Conservation (phyloP, 805 yeast genomes). For the Sugiyamaella americana region DNA sequence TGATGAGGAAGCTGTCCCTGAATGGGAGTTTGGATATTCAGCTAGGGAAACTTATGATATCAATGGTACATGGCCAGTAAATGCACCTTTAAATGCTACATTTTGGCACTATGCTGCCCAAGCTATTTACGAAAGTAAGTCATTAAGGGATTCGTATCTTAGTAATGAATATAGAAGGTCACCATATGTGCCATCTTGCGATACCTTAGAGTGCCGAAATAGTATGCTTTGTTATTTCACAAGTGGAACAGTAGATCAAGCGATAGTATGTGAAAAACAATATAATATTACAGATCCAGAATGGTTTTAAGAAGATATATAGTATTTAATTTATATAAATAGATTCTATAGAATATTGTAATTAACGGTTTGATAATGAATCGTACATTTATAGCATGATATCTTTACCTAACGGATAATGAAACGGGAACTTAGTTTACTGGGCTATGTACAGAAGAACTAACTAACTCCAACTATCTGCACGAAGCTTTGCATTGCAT, state of each 20-base stretch:
- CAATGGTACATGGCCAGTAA: slow-evolving; percentile 45
- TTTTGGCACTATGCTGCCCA: slow-evolving; percentile 54
- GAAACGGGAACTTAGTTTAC: too few relatives aligned
- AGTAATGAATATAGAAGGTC: slow-evolving; percentile 48
- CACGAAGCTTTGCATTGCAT: too few relatives aligned
- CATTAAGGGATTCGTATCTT: slow-evolving; percentile 41
- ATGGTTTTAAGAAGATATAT: background rate
- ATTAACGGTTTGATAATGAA: too few relatives aligned
- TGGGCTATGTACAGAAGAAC: too few relatives aligned
- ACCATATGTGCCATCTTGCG: slow-evolving; percentile 49
- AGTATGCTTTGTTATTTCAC: slow-evolving; percentile 38
- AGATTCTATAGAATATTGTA: too few relatives aligned
- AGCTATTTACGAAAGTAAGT: slow-evolving; percentile 42
- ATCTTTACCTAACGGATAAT: too few relatives aligned
- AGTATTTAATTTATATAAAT: too few relatives aligned
- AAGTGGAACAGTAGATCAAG: slow-evolving; percentile 28
- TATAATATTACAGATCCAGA: slow-evolving; percentile 10
- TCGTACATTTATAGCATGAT: too few relatives aligned
- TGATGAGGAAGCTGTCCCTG: slow-evolving; percentile 32
- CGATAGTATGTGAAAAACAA: slow-evolving; percentile 19
- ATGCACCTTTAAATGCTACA: slow-evolving; percentile 58
- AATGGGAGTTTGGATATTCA: slow-evolving; percentile 59
- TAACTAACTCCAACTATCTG: too few relatives aligned
- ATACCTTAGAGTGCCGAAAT: slow-evolving; percentile 30
- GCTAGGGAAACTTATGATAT: slow-evolving; percentile 43